Evolutionary conservation across 495 filamentous ascomycete species (phyloP), one percentile per base, ranked within the genome.

Genomic region (Aspergillus wentii): DNA sequence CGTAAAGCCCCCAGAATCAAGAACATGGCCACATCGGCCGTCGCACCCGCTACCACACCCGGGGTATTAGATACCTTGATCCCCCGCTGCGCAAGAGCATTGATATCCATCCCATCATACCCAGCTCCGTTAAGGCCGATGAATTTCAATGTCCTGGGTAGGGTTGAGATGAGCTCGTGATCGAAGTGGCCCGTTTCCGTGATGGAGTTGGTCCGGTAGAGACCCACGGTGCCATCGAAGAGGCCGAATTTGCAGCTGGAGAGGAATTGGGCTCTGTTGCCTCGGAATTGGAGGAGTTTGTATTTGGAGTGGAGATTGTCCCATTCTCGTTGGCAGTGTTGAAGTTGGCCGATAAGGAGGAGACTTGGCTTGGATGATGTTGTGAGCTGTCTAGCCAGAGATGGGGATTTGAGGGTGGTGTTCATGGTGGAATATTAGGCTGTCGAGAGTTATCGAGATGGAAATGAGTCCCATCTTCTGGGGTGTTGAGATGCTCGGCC

Each of bases 51-150:
- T 16, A 85, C 79, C 3, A 78, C 76, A 0, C 66, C 71, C 19
- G 80, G 83, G 4, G 72, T 71, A 56, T 88, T 85, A 22, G 78
- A 81, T 15, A 88, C 76, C 11, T 50, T 59, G 41, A 88, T 77
- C 18, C 53, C 59, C 30, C 63, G 59, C 5, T 57, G 61, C 2
- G 75, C 75, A 58, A 78, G 83, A 17, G 73, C 74, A 21, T 62
- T 46, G 22, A 83, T 61, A 51, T 78, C 72, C 40, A 86, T 69
- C 49, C 82, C 74, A 56, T 86, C 83, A 53, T 85, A 86, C 9
- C 83, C 83, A 25, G 82, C 80, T 13, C 72, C 71, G 21, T 30
- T 42, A 17, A 35, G 40, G 18, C 23, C 14, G 6, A 35, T 35
- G 19, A 13, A 46, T 80, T 82, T 88, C 81, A 51, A 68, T 75